Base-by-base conservation (phyloP, 2,329 filamentous ascomycete genomes). In the Colletotrichum falcatum region DNA sequence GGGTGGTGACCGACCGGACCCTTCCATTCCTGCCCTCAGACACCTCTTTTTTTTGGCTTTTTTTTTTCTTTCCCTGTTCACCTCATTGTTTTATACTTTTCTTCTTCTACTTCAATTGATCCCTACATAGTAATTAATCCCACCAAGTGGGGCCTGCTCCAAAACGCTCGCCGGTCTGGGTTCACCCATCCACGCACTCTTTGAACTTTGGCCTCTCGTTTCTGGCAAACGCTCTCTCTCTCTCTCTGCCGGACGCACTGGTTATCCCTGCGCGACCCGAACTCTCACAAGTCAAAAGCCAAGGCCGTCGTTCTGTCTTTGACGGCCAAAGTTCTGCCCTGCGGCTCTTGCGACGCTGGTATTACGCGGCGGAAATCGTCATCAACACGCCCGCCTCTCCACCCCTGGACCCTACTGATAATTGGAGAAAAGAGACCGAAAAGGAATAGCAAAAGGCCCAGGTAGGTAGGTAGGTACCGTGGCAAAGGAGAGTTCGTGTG, bases 301-400 rank as follows among this genome's bases (percentile, higher is more conserved):
- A 46, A 60, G 56, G 26, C 28, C 20, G 26, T 30, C 18, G 18
- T 51, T 63, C 35, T 30, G 12, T n/a, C n/a, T 12, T 4, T 11
- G 28, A 33, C 28, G 49, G 30, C 51, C 28, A 44, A 16, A 28
- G 42, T 61, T 56, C 65, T 62, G 39, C 65, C 30, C 62, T 56
- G 55, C 65, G 49, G 58, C 39, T 66, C 30, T 42, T 55, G 35
- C 61, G 48, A 69, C 66, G 65, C 66, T 39, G 55, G 2, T 14
- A 33, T 61, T 7, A 33, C 30, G 4, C 7, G 30, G 30, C 30
- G 30, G 30, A 33, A 33, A 33, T 33, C 7, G 7, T 3, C 30
- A 33, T 33, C 4, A 33, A 7, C 30, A 33, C 48, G 7, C 2
- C 14, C n/a, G 23, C 14, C 46, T 4, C 16, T 16, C 12, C 23